These are phyloP conservation scores for Aspergillus sclerotialis DNA, from an alignment of 2,329 filamentous ascomycete genomes.

Conservation along the genomic window DNA sequence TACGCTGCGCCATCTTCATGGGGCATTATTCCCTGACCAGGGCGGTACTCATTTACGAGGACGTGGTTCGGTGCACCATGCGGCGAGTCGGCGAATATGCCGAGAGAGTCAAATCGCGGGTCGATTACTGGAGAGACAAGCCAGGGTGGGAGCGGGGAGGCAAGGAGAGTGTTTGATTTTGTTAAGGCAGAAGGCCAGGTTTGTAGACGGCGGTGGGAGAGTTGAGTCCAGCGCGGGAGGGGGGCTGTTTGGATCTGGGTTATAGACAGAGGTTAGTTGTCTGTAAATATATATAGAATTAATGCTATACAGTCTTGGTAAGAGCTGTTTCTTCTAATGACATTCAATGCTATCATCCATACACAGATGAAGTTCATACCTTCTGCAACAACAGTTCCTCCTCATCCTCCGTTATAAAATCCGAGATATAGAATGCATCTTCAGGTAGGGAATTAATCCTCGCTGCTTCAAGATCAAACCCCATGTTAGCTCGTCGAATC, in stretches of 20 bases:
- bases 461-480: slow-evolving; percentile 20
- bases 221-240: slow-evolving; percentile 74
- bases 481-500: too few relatives aligned
- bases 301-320: too few relatives aligned
- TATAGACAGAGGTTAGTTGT: background rate
- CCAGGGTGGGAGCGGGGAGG: slow-evolving; percentile 65
- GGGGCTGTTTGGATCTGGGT: slow-evolving; percentile 49
- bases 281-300: too few relatives aligned
- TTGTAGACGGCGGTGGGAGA: slow-evolving; percentile 84
- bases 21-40: slow-evolving; percentile 91
- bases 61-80: slow-evolving; percentile 81
- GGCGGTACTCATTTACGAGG: slow-evolving; percentile 83
- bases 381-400: slow-evolving; percentile 65
- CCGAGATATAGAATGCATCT: slow-evolving; percentile 71
- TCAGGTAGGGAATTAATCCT: slow-evolving; percentile 26
- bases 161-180: slow-evolving; percentile 65
- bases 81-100: slow-evolving; percentile 57
- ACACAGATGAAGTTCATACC: too few relatives aligned
- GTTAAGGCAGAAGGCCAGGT: slow-evolving; percentile 82
- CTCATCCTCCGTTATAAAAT: slow-evolving; percentile 74
- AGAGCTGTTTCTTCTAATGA: slow-evolving; percentile 1
- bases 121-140: slow-evolving; percentile 61
- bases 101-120: slow-evolving; percentile 43
- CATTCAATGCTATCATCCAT: slow-evolving; percentile 4
- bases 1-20: slow-evolving; percentile 92